These are phyloP conservation scores for Coemansia sp. DNA, from an alignment of 192 early-diverging fungal species.

Conservation along the genomic window DNA sequence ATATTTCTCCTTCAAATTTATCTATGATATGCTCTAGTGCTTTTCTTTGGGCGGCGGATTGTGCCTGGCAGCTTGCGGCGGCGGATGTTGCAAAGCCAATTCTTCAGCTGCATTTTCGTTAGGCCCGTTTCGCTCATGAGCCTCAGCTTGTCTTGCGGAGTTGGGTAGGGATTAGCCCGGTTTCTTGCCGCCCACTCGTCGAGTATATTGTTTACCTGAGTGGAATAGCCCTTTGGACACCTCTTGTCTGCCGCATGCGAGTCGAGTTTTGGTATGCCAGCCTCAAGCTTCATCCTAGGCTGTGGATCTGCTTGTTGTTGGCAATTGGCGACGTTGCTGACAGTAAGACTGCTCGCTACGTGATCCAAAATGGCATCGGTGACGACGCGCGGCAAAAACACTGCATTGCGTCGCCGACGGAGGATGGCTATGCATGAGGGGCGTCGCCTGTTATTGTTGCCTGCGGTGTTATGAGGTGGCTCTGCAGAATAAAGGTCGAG, in stretches of 20 bases:
- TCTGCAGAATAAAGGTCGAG: background rate
- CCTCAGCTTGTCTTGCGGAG: slow-evolving; percentile 18
- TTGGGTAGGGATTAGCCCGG: slow-evolving; percentile 27
- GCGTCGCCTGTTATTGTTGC: background rate
- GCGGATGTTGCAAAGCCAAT: slow-evolving; percentile 50
- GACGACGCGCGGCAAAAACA: slow-evolving; percentile 20
- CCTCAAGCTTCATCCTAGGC: background rate
- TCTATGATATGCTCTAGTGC: background rate
- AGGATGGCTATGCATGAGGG: background rate
- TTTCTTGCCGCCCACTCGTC: slow-evolving; percentile 21
- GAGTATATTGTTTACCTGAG: slow-evolving; percentile 16
- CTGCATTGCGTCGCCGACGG: slow-evolving; percentile 18
- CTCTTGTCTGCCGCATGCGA: background rate
- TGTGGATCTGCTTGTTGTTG: background rate
- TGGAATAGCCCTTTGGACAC: slow-evolving; percentile 14
- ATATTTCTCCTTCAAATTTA: background rate
- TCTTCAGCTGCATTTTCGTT: slow-evolving; percentile 48
- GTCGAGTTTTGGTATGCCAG: background rate
- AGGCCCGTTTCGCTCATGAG: slow-evolving; percentile 36
- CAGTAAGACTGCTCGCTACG: background rate
- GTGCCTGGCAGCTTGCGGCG: slow-evolving; percentile 26
- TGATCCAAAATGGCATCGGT: slow-evolving; percentile 7
- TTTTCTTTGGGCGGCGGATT: slow-evolving; percentile 11
- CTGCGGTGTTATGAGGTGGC: background rate
- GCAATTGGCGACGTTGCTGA: background rate